A percentile compares a stretch with the other conserved stretches of the same genome.
Conservation (phyloP, 2,329 filamentous ascomycete genomes). For the Pseudogymnoascus sp. region DNA sequence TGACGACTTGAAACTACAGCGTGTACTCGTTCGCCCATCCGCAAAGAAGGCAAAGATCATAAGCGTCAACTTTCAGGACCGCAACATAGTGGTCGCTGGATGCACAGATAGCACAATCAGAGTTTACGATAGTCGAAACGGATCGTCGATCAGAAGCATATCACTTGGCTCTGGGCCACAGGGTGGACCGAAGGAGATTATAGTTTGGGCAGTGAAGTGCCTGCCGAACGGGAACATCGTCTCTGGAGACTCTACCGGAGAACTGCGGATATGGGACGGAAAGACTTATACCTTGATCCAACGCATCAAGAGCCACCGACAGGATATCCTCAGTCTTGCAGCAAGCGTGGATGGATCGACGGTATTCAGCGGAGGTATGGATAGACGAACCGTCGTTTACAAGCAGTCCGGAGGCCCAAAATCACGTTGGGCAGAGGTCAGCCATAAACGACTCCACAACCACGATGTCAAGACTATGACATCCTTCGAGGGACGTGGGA, state of each 20-base stretch:
- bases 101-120: constrained; percentile 97
- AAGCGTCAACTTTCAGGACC: constrained; percentile 82
- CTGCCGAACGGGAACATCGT: constrained; percentile 83
- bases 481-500: constrained; percentile 71
- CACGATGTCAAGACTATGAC: constrained; percentile 96
- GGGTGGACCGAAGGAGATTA: constrained; percentile 72
- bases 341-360: constrained; percentile 70
- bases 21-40: constrained; percentile 64
- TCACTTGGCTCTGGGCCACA: constrained; percentile 71
- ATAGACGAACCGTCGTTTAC: constrained; percentile 78
- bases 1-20: constrained; percentile 71
- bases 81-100: constrained; percentile 74
- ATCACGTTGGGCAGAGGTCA: constrained; percentile 74
- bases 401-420: constrained; percentile 53
- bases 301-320: constrained; percentile 75
- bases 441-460: constrained; percentile 76
- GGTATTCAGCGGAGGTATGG: constrained; percentile 86
- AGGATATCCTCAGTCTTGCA: constrained; percentile 84
- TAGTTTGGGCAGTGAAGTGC: constrained; percentile 90
- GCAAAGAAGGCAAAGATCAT: constrained; percentile 83
- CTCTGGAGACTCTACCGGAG: constrained; percentile 89
- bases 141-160: constrained; percentile 69
- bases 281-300: constrained; percentile 86
- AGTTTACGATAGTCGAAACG: constrained; percentile 76
- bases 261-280: constrained; percentile 88